Base-by-base conservation (phyloP, 352 stramenopile species). In the Pythium sukuiense region DNA sequence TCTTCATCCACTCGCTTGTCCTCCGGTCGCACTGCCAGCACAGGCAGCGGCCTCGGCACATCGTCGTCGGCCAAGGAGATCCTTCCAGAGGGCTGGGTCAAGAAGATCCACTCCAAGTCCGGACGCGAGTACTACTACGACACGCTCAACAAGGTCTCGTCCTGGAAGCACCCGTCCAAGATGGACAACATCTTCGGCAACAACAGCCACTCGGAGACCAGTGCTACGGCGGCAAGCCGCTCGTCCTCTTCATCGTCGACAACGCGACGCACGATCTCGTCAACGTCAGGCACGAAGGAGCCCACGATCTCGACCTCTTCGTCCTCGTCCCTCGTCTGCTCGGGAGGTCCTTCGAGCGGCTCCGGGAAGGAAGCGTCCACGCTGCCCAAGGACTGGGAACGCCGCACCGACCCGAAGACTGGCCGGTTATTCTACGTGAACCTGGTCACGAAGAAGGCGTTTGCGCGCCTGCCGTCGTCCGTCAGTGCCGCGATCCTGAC, bases 381-480 rank as follows among this genome's bases (percentile, higher is more conserved):
- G 43, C 70, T 94, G 6, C 86, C 86, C 7, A 92, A 93, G 67
- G 85, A 92, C 55, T 94, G 86, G 86, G 82, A 79, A 13, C 74
- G 86, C 1, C 84, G 84, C 29, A 90, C 84, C 16, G 84, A 94
- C 55, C 81, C 86, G 9, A 92, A 91, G 73, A 93, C 82, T 2
- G 86, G 84, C 0, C 80, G 86, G 6, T 63, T 92, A 20, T 94
- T 88, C 61, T 94, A 94, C 66, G 81, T 94, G 39, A 94, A 94
- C 61, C 75, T 94, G 14, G 55, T 92, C 49, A 92, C 81, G n/a
- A 92, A 93, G 66, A 90, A 90, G 60, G 81, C 81, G 48, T 93
- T 91, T 41, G 81, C 84, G 27, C 81, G 84, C 4, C 70, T 95
- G n/a, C 84, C 84, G 37, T 89, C 84, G n/a, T 84, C 79, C 1